phyloP scores from a whole-genome alignment of 148 eudicot genomes.

The Selenicereus undatus region DNA sequence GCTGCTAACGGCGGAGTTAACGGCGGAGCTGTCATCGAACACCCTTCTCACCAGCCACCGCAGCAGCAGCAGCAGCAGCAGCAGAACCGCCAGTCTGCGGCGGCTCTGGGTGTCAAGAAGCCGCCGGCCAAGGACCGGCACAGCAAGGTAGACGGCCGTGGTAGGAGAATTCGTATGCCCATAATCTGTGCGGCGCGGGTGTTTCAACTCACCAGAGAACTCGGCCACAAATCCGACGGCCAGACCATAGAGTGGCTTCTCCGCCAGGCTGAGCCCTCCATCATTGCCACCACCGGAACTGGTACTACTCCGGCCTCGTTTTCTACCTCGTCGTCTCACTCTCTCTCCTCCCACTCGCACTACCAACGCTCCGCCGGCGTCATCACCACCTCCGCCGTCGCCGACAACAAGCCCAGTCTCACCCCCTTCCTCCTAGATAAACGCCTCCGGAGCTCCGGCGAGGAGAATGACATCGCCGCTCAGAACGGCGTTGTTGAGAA shows the following conservation, averaged over 20 bases:
- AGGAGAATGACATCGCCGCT: conserved; percentile 13
- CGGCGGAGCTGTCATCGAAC: conserved; percentile 17
- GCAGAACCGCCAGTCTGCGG: conserved; percentile 13
- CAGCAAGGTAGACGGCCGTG: conserved; percentile 75
- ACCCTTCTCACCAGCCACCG: not conserved
- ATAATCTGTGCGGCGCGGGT: conserved; percentile 79
- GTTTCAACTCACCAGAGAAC: conserved; percentile 66
- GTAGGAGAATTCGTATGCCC: conserved; percentile 72
- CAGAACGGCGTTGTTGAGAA: conserved; percentile 39
- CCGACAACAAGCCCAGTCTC: conserved; percentile 21
- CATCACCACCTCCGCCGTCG: conserved; percentile 4
- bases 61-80: conserved; percentile 11
- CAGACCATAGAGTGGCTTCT: conserved; percentile 83
- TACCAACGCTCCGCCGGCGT: conserved; percentile 19
- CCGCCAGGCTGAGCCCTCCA: conserved; percentile 76
- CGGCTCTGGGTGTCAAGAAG: conserved; percentile 41
- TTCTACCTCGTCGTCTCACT: conserved; percentile 45
- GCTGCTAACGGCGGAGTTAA: conserved; percentile 16
- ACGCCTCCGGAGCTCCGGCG: conserved; percentile 38
- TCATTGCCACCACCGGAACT: conserved; percentile 74
- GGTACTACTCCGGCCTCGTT: conserved; percentile 65
- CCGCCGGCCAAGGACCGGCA: conserved; percentile 71
- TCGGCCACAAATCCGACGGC: conserved; percentile 80
- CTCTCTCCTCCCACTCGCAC: conserved; percentile 20
- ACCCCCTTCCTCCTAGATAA: conserved; percentile 68